phyloP scores from a whole-genome alignment of 805 yeast genomes.

The Metschnikowia continentalis region DNA sequence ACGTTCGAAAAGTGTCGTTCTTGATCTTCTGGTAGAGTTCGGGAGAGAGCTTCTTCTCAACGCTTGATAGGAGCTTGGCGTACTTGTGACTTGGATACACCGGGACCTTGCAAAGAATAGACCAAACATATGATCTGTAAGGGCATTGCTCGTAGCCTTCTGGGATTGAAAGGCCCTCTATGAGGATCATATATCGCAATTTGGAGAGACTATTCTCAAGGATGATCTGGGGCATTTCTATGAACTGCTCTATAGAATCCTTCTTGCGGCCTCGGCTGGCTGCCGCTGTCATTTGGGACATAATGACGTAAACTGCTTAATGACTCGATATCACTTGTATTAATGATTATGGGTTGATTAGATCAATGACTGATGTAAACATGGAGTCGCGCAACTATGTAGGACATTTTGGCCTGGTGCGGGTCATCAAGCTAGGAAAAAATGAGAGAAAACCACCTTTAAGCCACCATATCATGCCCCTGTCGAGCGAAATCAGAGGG shows the following conservation, averaged over 20 bases:
- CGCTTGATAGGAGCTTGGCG: constrained; percentile 44
- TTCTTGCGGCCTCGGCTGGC: constrained; percentile 37
- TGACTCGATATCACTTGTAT: no score
- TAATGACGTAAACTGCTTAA: not conserved
- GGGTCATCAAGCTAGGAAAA: constrained; percentile 4
- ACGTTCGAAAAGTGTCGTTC: constrained; percentile 82
- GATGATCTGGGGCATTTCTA: constrained; percentile 42
- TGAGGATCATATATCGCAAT: constrained; percentile 37
- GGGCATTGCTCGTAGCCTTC: constrained; percentile 53
- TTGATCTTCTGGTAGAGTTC: constrained; percentile 63
- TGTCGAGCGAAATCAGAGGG: constrained; percentile 49
- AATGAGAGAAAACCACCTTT: not conserved
- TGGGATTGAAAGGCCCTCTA: constrained; percentile 39
- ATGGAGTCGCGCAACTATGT: constrained; percentile 2
- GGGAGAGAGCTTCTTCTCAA: constrained; percentile 44
- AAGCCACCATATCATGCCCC: constrained; percentile 9
- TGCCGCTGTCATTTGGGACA: constrained; percentile 1
- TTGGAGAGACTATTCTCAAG: constrained; percentile 49
- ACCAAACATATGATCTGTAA: constrained; percentile 76
- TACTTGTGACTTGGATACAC: constrained; percentile 57
- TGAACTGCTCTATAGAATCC: constrained; percentile 52
- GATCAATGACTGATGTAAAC: not conserved
- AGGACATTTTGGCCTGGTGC: constrained; percentile 1
- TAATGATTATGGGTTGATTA: no score
- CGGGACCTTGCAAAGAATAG: constrained; percentile 62